Conservation (phyloP, 1,139 yeast genomes). For the Pneumocystis jirovecii region DNA sequence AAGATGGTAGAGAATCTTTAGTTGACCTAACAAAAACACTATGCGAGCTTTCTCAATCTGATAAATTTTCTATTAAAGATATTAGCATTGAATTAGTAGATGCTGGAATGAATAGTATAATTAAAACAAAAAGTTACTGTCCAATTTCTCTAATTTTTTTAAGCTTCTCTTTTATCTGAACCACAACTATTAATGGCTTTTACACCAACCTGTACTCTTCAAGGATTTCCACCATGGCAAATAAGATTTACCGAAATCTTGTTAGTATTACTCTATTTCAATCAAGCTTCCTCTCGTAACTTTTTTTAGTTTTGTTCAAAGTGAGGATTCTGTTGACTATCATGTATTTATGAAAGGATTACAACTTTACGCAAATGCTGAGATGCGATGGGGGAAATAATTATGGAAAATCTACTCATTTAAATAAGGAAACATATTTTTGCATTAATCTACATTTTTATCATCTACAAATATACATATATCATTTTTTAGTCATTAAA, state of each 20-base stretch:
- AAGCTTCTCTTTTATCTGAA: constrained; percentile 65
- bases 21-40: constrained; percentile 78
- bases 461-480: neutral
- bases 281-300: neutral
- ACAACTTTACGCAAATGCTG: constrained; percentile 5
- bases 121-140: neutral
- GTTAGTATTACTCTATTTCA: constrained; percentile 7
- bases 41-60: constrained; percentile 54
- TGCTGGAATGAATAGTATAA: constrained; percentile 36
- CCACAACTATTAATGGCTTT: constrained; percentile 79
- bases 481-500: neutral
- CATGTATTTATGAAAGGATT: constrained; percentile 2
- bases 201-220: constrained; percentile 73
- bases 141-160: constrained; percentile 11
- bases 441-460: neutral
- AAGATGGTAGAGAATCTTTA: constrained; percentile 81
- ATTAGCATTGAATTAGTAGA: constrained; percentile 62
- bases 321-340: neutral
- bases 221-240: constrained; percentile 98
- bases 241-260: constrained; percentile 76
- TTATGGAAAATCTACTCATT: neutral
- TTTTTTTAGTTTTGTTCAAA: constrained; percentile 1
- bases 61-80: constrained; percentile 50
- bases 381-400: constrained; percentile 9
- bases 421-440: neutral